A percentile compares a stretch with the other conserved stretches of the same genome.
Evolutionary conservation across 2,329 filamentous ascomycete genomes (phyloP).

Genomic region (Cercospora nicotianae): DNA sequence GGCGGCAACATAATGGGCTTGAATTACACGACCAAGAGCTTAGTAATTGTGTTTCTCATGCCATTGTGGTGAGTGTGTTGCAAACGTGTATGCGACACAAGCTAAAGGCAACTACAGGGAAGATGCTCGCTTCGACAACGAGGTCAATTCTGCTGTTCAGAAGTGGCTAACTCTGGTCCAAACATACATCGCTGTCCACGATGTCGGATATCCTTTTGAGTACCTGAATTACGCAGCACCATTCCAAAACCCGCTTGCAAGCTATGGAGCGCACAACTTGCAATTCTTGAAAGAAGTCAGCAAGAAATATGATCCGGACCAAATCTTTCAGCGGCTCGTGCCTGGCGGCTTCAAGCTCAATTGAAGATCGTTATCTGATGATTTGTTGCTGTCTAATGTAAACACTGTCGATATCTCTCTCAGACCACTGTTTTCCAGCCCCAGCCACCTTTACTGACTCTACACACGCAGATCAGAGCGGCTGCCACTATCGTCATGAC

Average conservation of each 20-base stretch:
- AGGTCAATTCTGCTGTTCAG: background rate
- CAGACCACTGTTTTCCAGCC: conserved; percentile 24
- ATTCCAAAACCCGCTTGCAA: conserved; percentile 40
- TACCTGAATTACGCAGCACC: conserved; percentile 41
- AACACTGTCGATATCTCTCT: conserved; percentile 10
- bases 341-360: conserved; percentile 41
- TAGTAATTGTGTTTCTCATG: conserved; percentile 15
- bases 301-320: conserved; percentile 39
- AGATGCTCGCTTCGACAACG: conserved; percentile 8
- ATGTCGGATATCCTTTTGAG: conserved; percentile 24
- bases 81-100: background rate
- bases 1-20: conserved; percentile 18
- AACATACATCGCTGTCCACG: conserved; percentile 11
- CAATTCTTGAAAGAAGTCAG: conserved; percentile 35
- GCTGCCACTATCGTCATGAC: conserved; percentile 33
- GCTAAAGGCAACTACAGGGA: conserved; percentile 5
- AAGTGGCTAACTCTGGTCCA: conserved; percentile 12
- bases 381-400: background rate
- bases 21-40: conserved; percentile 19
- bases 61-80: conserved; percentile 1
- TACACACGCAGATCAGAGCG: conserved; percentile 27
- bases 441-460: conserved; percentile 34
- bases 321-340: conserved; percentile 40
- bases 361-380: conserved; percentile 8
- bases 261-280: conserved; percentile 36